Base-by-base conservation (phyloP, 108 stramenopile genomes). In the Conticribra weissflogii region DNA sequence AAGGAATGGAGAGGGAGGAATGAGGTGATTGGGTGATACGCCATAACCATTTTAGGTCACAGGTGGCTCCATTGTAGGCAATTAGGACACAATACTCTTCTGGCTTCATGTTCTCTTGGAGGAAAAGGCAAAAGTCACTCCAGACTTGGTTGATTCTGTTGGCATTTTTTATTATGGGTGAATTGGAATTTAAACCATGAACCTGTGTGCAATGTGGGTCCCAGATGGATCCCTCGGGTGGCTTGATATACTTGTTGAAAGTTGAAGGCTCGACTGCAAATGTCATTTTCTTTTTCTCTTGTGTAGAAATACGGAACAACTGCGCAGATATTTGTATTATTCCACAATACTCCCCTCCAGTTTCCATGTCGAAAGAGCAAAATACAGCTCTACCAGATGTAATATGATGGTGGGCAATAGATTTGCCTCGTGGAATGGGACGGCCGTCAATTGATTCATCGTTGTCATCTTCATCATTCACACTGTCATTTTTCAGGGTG, bases 291-390 rank as follows among this genome's bases (percentile, higher is more conserved):
- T 9, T 4, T 2, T 2, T 18, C 56, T 14, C 15, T 33, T 33
- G 30, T 33, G 30, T 32, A 33, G 30, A 12, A 16, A 30, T 3
- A 32, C 31, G n/a, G 34, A 29, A n/a, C 34, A 32, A n/a, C n/a
- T n/a, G n/a, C n/a, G n/a, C n/a, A n/a, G n/a, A n/a, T n/a, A n/a
- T n/a, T n/a, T n/a, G n/a, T 0, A 58, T 32, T 25, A 58, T 58
- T 2, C 56, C 56, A 32, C 56, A 58, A 32, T 58, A 58, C 30
- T 58, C 56, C 28, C 56, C 56, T 9, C 56, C 56, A 29, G 28
- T 58, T 22, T 58, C 56, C 12, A 58, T 30, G 56, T 58, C 56
- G 17, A 58, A 19, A 19, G 56, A 58, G 5, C 16, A 19, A 19
- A 32, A 58, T 17, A 58, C 56, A 1, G 34, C 21, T 5, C 34